Conservation (phyloP, 805 yeast genomes). For the Starmera caribaea region DNA sequence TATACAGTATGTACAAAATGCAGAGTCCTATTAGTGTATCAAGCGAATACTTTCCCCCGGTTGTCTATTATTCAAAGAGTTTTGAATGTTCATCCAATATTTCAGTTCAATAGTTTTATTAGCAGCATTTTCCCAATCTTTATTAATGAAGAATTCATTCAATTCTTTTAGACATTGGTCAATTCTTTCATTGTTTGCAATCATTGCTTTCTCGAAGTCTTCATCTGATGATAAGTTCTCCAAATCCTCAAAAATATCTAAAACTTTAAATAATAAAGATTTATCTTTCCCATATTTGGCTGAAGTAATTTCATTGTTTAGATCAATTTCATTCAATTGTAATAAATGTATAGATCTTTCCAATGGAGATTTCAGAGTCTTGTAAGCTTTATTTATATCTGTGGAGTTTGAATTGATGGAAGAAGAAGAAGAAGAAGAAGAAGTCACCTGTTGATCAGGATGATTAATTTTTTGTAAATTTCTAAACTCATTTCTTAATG, state of each 20-base stretch:
- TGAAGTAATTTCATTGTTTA: slow-evolving; percentile 47
- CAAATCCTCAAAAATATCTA: slow-evolving; percentile 78
- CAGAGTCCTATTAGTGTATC: slow-evolving; percentile 37
- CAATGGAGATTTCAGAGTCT: slow-evolving; percentile 61
- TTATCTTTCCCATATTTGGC: slow-evolving; percentile 39
- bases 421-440: slow-evolving; percentile 7
- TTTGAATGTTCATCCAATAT: slow-evolving; percentile 75
- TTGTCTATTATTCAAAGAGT: slow-evolving; percentile 71
- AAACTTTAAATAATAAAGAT: slow-evolving; percentile 58
- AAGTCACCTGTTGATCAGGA: slow-evolving; percentile 53
- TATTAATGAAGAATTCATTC: slow-evolving; percentile 31
- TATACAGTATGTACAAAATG: too few relatives aligned
- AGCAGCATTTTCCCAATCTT: slow-evolving; percentile 51
- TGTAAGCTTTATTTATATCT: slow-evolving; percentile 67
- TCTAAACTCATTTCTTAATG: slow-evolving; percentile 68
- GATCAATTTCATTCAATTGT: slow-evolving; percentile 35
- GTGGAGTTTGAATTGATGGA: slow-evolving; percentile 37
- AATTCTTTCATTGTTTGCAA: slow-evolving; percentile 51
- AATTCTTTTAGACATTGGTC: slow-evolving; percentile 33
- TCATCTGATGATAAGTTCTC: slow-evolving; percentile 52
- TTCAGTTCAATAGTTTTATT: slow-evolving; percentile 61
- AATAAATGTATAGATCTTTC: slow-evolving; percentile 56
- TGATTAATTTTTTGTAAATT: slow-evolving; percentile 64
- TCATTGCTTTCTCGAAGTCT: slow-evolving; percentile 44
- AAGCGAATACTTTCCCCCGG: slow-evolving; percentile 56